phyloP scores from a whole-genome alignment of 805 yeast genomes.

The Sugiyamaella mastotermitis region DNA sequence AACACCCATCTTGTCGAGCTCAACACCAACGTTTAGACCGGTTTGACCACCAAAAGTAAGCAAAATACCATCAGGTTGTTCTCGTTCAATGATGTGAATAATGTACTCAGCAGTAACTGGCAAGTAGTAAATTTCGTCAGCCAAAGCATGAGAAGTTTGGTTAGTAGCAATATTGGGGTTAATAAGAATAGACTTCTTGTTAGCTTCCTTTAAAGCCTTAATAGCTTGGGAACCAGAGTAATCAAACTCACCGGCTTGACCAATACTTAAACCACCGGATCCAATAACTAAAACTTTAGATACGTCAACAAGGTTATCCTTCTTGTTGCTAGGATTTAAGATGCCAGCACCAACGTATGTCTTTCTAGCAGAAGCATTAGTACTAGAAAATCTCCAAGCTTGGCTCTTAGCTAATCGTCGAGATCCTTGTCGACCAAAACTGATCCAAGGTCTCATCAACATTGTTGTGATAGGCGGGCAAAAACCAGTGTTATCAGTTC shows the following conservation, averaged over 20 bases:
- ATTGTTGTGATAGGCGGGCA: neutral
- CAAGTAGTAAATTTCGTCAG: constrained; percentile 90
- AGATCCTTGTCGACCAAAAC: neutral
- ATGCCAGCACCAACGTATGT: constrained; percentile 34
- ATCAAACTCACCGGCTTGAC: constrained; percentile 98
- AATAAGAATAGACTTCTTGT: constrained; percentile 76
- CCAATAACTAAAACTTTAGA: constrained; percentile 87
- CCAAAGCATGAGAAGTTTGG: constrained; percentile 91
- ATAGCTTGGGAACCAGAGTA: constrained; percentile 97
- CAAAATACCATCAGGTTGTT: constrained; percentile 92
- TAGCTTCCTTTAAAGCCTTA: constrained; percentile 87
- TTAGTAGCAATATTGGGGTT: constrained; percentile 97
- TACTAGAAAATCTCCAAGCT: neutral
- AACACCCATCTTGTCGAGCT: constrained; percentile 90
- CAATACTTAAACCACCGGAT: constrained; percentile 95
- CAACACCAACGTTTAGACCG: constrained; percentile 91
- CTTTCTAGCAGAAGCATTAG: constrained; percentile 4
- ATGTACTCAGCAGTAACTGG: constrained; percentile 98
- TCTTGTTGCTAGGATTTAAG: constrained; percentile 25
- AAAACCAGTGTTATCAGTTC: too few species aligned
- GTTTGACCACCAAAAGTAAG: constrained; percentile 99
- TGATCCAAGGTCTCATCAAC: neutral
- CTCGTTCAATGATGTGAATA: constrained; percentile 90
- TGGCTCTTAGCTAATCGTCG: too few species aligned
- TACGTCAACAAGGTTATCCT: constrained; percentile 60